Evolutionary conservation across 768 basidiomycete genomes (phyloP), one percentile per base, ranked within the genome.

Genomic region (Tricholomella constricta): DNA sequence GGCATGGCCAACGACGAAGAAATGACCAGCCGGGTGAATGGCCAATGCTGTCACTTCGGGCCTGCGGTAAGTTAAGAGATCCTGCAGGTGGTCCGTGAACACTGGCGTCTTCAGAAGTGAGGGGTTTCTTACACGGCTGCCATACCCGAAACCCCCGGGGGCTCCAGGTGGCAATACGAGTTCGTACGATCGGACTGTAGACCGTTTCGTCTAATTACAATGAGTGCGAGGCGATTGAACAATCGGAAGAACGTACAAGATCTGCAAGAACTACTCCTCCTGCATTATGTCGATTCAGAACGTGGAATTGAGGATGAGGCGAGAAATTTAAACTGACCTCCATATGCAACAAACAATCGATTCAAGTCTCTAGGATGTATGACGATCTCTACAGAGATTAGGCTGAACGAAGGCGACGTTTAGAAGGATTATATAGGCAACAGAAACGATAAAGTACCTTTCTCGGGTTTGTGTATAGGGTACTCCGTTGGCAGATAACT

Each of bases 1-100:
- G 15, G 82, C 76, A 63, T 94, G 81, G 0, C 94, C 93, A 11
- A 83, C 86, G 19, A 82, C 89, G 54, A 96, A 87, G 54, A 91
- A 77, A 54, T 91, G 85, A 1, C 75, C 88, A 31, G 86, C 73
- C 5, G 91, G 90, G 65, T 94, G 85, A 57, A 93, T 75, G 3
- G 86, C 76, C 4, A 94, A 57, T 25, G 83, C 80, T 0, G 88
- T 91, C 6, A 89, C 88, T n/a, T 76, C 71, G 1, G 86, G 82
- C 35, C 80, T 76, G 0, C 92, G 81, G 65, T 87, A 87, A 0
- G 75, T 81, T 42, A 92, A 77, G n/a, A 93, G 73, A 46, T 83
- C 79, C 84, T 90, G 51, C 27, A 26, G 22, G 27, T 27, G 44
- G 26, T 35, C 20, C 31, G 43, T 17, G 20, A 41, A 29, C 26